Base-by-base conservation (phyloP, 257 asterid genomes). In the Lycium barbarum region DNA sequence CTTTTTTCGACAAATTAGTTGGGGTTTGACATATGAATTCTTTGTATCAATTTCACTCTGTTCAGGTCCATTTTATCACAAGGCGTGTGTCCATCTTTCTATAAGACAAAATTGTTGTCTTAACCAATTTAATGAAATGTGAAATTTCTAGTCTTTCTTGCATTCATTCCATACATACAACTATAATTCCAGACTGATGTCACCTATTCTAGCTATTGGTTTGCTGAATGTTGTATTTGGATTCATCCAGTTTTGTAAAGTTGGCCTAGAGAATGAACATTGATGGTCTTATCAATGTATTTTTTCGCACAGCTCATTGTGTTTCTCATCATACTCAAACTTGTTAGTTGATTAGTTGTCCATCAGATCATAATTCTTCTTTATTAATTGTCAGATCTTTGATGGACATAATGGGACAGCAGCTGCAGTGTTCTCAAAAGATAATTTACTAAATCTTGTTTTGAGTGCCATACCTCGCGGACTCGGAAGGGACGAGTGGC, bases 321-420 rank as follows among this genome's bases (percentile, higher is more conserved):
- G 17, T 4, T 71, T 43, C 9, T 57, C 18, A 4, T 72, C 10
- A 7, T n/a, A 43, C 7, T 43, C 79, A 43, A 9, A 7, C 18
- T 40, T 40, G 79, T 40, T 71, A 43, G 57, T 43, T 43, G 18
- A 72, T 59, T 58, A 26, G 3, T 47, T 47, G 3, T 86, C 26
- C 65, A 45, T 38, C 43, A 3, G 51, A 49, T 73, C 2, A 7
- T 20, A 51, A 62, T 80, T 67, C 20, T 59, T 14, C 45, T 26
- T 55, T 82, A 33, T 47, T 20, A 55, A 63, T 74, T 35, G 84
- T 78, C 89, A 95, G 98, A 74, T 95, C 20, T 93, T 95, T 65
- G 98, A 95, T 80, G 98, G 98, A 83, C 98, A 95, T 80, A 93
- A 95, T 82, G 98, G 98, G 78, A 89, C 85, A 81, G 93, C 91